A percentile compares a stretch with the other conserved stretches of the same genome.
phyloP scores from a whole-genome alignment of 352 stramenopile species.

The Phytophthora constricta region DNA sequence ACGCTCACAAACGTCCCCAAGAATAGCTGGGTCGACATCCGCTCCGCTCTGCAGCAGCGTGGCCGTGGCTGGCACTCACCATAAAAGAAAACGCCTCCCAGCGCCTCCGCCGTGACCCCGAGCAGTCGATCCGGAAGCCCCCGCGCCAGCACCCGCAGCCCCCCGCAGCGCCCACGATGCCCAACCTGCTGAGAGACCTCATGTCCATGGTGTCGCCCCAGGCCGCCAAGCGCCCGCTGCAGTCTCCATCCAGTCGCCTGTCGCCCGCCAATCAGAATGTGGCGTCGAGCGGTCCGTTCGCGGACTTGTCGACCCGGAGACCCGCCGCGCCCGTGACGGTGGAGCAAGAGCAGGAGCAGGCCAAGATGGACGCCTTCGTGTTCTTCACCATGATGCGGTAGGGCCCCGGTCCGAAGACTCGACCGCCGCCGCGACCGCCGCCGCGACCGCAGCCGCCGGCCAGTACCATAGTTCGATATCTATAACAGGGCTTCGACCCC shows the following conservation, averaged over 20 bases:
- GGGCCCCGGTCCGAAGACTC: background rate
- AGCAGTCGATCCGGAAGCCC: slow-evolving; percentile 47
- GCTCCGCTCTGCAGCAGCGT: too few relatives aligned
- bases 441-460: too few relatives aligned
- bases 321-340: background rate
- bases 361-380: slow-evolving; percentile 50
- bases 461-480: slow-evolving; percentile 41
- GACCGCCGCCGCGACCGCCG: background rate
- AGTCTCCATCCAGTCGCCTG: slow-evolving; percentile 24
- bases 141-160: slow-evolving; percentile 37
- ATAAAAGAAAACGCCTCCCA: slow-evolving; percentile 60
- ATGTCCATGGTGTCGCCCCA: slow-evolving; percentile 28
- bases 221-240: slow-evolving; percentile 30
- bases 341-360: slow-evolving; percentile 31
- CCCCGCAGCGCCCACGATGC: slow-evolving; percentile 40
- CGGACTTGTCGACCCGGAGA: slow-evolving; percentile 13
- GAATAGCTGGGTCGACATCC: background rate
- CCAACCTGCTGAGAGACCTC: slow-evolving; percentile 48
- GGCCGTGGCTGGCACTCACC: slow-evolving; percentile 33
- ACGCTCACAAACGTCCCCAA: background rate
- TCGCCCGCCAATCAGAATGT: slow-evolving; percentile 24
- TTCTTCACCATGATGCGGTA: slow-evolving; percentile 54
- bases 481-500: slow-evolving; percentile 12
- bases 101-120: slow-evolving; percentile 31
- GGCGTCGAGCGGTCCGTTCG: slow-evolving; percentile 4